Evolutionary conservation across 169 alveolate species (phyloP), one percentile per base, ranked within the genome.

Genomic region (Eimeria maxima): DNA sequence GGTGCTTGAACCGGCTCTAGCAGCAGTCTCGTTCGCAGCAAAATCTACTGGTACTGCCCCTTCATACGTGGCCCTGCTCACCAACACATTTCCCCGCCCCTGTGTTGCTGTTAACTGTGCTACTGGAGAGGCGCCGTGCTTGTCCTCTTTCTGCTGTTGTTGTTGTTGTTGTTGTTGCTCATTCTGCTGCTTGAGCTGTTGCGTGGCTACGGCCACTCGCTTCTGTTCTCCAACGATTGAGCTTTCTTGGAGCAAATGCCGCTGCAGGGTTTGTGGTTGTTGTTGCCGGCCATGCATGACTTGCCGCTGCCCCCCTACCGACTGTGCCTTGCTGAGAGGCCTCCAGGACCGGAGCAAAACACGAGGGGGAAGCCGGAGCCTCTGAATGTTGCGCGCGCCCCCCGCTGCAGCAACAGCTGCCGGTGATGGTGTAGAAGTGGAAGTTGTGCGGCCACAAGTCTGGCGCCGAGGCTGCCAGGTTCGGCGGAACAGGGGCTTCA

Each of bases 281-380:
- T 84, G 93, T 42, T 84, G 93, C 63, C 93, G 47, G 4, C 63
- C 74, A 38, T 55, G 93, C 57, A 57, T 44, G 63, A 45, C 24
- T 80, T 84, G 93, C 60, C 93, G 47, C 60, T 53, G 93, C 44
- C 78, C 78, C 42, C 24, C 80, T 6, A 60, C 33, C 42, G 80
- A 84, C 42, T 55, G 78, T 16, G 93, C 93, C 78, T 55, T 55
- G 50, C 93, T 84, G 78, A 84, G 80, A 33, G 93, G 93, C 22
- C 93, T 55, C 93, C 93, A 84, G 20, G 93, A 84, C 57, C 78
- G 45, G 47, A 84, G 78, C 27, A 84, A 60, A 84, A 60, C 78
- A 78, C 93, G 44, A 84, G 93, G 93, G 6, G 93, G 93, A 11
- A 84, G 93, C 55, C 73, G 93, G 53, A 80, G 93, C 80, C 93